Percentiles rank a stretch among this genome's conserved stretches.
Evolutionary conservation across 73 alveolate genomes (phyloP).

Genomic region (Paramecium primaurelia): DNA sequence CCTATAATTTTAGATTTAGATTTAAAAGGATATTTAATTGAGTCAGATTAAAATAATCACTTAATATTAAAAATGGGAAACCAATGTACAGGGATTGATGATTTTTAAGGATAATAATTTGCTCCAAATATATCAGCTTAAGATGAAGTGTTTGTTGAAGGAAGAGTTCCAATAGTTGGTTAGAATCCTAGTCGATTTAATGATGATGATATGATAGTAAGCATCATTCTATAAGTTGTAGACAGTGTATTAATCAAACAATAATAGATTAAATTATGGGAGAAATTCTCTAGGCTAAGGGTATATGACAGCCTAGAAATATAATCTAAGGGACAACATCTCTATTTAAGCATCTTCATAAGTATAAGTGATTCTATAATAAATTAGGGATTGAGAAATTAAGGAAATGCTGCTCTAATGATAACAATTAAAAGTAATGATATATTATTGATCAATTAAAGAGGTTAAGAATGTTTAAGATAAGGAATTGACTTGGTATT

Average conservation of each 20-base stretch:
- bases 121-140: neutral
- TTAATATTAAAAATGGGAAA: conserved; percentile 15
- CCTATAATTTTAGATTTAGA: neutral
- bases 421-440: neutral
- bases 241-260: neutral
- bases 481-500: conserved; percentile 43
- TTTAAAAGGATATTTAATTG: neutral
- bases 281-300: neutral
- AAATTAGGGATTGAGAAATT: neutral
- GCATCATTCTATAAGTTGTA: neutral
- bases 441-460: neutral
- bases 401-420: neutral
- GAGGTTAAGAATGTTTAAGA: neutral
- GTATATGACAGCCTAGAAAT: neutral
- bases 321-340: neutral
- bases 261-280: neutral
- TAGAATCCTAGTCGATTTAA: conserved; percentile 17
- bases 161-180: conserved; percentile 20
- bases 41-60: neutral
- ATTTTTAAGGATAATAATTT: conserved; percentile 3
- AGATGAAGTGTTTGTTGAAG: conserved; percentile 18
- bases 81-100: neutral
- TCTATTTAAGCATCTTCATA: neutral
- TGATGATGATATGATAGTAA: conserved; percentile 33
- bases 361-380: neutral